Conservation (phyloP, 352 stramenopile species). For the Aphanomyces astaci region DNA sequence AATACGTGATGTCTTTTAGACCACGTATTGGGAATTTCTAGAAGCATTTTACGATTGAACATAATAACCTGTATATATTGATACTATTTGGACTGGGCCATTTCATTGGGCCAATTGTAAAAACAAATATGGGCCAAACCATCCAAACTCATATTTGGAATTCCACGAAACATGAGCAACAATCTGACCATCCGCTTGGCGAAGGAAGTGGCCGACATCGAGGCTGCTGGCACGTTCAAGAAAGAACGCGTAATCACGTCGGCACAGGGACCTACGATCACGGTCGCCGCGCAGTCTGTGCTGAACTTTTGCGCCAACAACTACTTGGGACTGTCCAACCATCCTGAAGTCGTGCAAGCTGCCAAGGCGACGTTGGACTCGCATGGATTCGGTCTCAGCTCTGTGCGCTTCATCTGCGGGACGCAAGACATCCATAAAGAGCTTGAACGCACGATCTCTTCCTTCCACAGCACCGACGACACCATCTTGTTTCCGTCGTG, state of each 20-base stretch:
- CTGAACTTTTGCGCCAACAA: slow-evolving; percentile 95
- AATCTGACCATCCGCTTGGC: slow-evolving; percentile 33
- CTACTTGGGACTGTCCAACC: slow-evolving; percentile 88
- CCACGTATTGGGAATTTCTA: neutral
- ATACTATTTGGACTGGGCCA: neutral
- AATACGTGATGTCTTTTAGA: neutral
- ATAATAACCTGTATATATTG: neutral
- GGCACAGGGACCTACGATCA: slow-evolving; percentile 70
- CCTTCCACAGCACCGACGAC: slow-evolving; percentile 92
- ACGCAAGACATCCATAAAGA: slow-evolving; percentile 93
- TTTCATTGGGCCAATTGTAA: neutral
- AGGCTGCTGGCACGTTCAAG: slow-evolving; percentile 77
- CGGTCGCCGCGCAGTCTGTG: slow-evolving; percentile 53
- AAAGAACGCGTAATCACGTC: slow-evolving; percentile 87
- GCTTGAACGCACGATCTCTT: slow-evolving; percentile 80
- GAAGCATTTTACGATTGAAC: neutral
- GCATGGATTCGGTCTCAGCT: slow-evolving; percentile 87
- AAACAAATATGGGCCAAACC: neutral
- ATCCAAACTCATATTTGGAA: neutral
- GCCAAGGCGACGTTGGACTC: slow-evolving; percentile 75
- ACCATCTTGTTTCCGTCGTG: slow-evolving; percentile 91
- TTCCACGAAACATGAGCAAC: slow-evolving; percentile 31
- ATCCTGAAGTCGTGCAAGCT: slow-evolving; percentile 75
- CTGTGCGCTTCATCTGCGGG: slow-evolving; percentile 92
- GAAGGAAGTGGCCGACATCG: slow-evolving; percentile 60